Evolutionary conservation across 2,329 filamentous ascomycete species (phyloP).

Genomic region (Ceratocystis cacaofunesta): DNA sequence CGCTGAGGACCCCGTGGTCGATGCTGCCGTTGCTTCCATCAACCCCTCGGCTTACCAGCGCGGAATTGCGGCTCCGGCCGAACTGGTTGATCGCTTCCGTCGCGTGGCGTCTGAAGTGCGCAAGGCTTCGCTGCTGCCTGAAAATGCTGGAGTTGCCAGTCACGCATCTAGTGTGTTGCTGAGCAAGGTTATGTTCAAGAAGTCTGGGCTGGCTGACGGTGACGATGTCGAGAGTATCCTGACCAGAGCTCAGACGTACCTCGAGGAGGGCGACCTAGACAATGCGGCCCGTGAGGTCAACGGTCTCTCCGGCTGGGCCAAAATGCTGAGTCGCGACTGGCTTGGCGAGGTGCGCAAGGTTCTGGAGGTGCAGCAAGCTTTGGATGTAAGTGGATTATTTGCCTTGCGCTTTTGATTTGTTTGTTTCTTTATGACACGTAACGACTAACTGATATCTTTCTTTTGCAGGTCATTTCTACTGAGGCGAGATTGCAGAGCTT

Average conservation of each 20-base stretch:
- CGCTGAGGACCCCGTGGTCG: constrained; percentile 67
- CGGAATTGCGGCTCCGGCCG: constrained; percentile 67
- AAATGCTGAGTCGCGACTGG: constrained; percentile 90
- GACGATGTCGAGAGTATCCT: constrained; percentile 90
- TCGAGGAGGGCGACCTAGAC: constrained; percentile 89
- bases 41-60: constrained; percentile 88
- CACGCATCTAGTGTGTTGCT: constrained; percentile 82
- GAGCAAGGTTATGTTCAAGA: constrained; percentile 93
- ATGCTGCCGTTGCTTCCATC: constrained; percentile 90
- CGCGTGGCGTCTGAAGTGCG: constrained; percentile 82
- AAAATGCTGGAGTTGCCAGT: constrained; percentile 84
- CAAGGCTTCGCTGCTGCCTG: constrained; percentile 83
- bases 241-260: constrained; percentile 69
- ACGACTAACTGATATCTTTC: constrained; percentile 20
- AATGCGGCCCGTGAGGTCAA: constrained; percentile 92
- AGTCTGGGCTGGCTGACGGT: constrained; percentile 68
- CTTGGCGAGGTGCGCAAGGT: constrained; percentile 78
- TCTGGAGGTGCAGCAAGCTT: constrained; percentile 85
- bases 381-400: constrained; percentile 56
- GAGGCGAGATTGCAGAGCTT: constrained; percentile 82
- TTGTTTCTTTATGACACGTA: neutral
- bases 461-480: constrained; percentile 61
- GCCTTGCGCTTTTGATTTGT: neutral
- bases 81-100: constrained; percentile 90
- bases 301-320: constrained; percentile 80